phyloP scores from a whole-genome alignment of 2,329 filamentous ascomycete genomes.

The Microcera coccophila region DNA sequence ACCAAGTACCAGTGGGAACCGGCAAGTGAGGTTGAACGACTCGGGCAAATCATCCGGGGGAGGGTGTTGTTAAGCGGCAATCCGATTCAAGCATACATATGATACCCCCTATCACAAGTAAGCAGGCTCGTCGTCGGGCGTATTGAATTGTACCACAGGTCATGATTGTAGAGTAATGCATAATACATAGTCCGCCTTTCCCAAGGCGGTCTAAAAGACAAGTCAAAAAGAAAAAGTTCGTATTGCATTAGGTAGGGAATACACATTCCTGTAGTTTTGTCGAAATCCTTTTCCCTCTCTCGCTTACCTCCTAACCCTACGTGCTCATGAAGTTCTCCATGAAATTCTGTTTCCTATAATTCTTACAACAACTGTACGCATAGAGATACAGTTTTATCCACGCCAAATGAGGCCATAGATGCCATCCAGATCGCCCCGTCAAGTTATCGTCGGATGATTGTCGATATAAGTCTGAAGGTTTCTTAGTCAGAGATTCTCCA shows the following conservation, averaged over 20 bases:
- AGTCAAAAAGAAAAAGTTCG: constrained; percentile 19
- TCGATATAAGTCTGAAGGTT: constrained; percentile 1
- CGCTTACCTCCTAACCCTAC: constrained; percentile 21
- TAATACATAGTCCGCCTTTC: constrained; percentile 25
- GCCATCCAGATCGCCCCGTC: background rate
- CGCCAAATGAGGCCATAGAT: background rate
- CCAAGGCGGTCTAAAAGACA: constrained; percentile 15
- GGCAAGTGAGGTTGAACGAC: constrained; percentile 45
- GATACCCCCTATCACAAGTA: constrained; percentile 29
- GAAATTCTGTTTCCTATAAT: constrained; percentile 19
- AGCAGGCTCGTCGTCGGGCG: background rate
- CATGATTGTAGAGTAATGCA: constrained; percentile 33
- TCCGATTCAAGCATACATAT: constrained; percentile 24
- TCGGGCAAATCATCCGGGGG: constrained; percentile 40
- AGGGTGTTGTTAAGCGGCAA: constrained; percentile 41
- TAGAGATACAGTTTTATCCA: background rate
- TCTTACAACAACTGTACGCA: background rate
- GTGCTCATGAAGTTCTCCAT: constrained; percentile 18
- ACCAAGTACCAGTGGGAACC: constrained; percentile 47
- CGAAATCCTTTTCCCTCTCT: constrained; percentile 17
- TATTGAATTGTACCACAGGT: constrained; percentile 20
- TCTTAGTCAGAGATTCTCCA: constrained; percentile 74
- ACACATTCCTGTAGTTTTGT: constrained; percentile 16
- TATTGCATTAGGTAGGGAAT: constrained; percentile 30
- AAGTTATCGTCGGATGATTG: background rate